phyloP scores from a whole-genome alignment of 2,329 filamentous ascomycete species.

The Coniochaeta prunicola region DNA sequence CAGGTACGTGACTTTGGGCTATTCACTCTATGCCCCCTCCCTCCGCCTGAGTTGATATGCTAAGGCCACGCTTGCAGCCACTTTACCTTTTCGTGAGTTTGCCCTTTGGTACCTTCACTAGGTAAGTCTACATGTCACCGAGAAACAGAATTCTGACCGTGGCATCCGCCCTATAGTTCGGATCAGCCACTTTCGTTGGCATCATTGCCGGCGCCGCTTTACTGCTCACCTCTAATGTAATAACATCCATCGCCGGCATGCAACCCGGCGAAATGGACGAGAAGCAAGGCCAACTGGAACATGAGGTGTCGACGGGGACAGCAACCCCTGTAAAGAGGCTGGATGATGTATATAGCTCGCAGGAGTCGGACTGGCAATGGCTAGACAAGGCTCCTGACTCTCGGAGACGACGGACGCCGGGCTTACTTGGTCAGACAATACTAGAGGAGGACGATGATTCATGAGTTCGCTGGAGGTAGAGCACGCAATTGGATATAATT shows the following conservation, averaged over 20 bases:
- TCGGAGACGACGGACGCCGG: conserved; percentile 30
- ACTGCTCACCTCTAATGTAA: conserved; percentile 45
- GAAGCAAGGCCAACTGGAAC: conserved; percentile 3
- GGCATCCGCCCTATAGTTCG: conserved; percentile 33
- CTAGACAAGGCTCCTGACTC: conserved; percentile 25
- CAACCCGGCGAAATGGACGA: conserved; percentile 8
- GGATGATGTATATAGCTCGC: conserved; percentile 16
- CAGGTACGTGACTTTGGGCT: conserved; percentile 22
- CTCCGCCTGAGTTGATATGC: conserved; percentile 3
- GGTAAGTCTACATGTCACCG: too few species aligned
- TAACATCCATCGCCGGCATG: conserved; percentile 45
- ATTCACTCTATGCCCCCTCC: too few species aligned
- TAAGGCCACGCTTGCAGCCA: conserved; percentile 19
- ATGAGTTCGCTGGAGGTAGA: conserved; percentile 21
- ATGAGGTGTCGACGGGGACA: conserved; percentile 8
- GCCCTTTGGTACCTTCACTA: not conserved
- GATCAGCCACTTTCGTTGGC: conserved; percentile 62
- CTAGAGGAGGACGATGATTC: conserved; percentile 64
- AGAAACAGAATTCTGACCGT: too few species aligned
- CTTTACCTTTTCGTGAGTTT: conserved; percentile 34
- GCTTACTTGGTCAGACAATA: conserved; percentile 59
- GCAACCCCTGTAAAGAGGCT: not conserved
- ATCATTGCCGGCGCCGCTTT: conserved; percentile 53
- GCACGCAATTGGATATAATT: not conserved
- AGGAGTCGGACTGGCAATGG: conserved; percentile 28